Conservation (phyloP, 2,329 filamentous ascomycete genomes). For the Fusarium armeniacum region DNA sequence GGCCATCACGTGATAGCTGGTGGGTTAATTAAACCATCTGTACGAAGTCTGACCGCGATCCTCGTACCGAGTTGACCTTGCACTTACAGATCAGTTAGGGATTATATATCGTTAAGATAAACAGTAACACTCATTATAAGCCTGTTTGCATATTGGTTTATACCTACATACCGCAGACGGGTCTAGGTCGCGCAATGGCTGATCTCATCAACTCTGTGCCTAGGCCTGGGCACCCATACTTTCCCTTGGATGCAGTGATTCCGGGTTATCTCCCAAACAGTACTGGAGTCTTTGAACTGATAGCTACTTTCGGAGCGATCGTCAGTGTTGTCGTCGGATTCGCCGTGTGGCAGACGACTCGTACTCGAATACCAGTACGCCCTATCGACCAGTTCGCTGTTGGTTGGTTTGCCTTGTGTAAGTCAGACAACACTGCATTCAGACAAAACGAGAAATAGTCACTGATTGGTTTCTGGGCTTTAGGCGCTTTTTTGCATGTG, state of each 20-base stretch:
- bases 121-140: not conserved
- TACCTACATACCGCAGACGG: not conserved
- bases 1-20: conserved; percentile 26
- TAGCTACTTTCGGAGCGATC: conserved; percentile 55
- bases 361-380: conserved; percentile 42
- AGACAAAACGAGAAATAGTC: conserved; percentile 4
- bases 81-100: not conserved
- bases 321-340: conserved; percentile 55
- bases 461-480: not conserved
- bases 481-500: conserved; percentile 78
- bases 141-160: not conserved
- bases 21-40: conserved; percentile 9
- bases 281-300: conserved; percentile 56
- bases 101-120: too few species aligned
- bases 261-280: conserved; percentile 63
- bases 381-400: conserved; percentile 59
- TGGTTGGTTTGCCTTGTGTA: conserved; percentile 70
- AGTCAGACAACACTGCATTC: conserved; percentile 12
- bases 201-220: conserved; percentile 7
- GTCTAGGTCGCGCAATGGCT: conserved; percentile 5
- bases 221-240: conserved; percentile 62
- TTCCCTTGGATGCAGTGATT: conserved; percentile 60
- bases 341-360: conserved; percentile 47
- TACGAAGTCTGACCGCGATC: not conserved
- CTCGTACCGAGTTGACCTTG: not conserved